Conservation (phyloP, 177 flowering plant genomes). For the Telopea speciosissima region DNA sequence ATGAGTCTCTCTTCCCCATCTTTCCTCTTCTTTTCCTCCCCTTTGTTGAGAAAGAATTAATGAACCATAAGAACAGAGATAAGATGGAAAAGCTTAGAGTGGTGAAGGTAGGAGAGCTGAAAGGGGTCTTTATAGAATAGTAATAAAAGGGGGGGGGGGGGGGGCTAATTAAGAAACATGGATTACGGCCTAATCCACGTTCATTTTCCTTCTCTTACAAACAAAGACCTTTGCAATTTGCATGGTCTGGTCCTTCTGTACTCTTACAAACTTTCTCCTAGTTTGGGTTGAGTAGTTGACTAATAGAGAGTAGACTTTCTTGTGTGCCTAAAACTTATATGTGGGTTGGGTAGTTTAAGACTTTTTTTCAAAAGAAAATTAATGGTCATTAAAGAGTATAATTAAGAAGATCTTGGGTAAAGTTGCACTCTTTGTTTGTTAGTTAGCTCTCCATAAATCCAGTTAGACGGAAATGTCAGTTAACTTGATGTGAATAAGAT, state of each 20-base stretch:
- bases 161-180: neutral
- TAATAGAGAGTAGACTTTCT: neutral
- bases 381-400: no score
- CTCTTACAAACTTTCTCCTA: neutral
- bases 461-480: no score
- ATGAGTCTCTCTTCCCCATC: constrained; percentile 24
- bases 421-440: no score
- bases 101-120: neutral
- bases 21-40: neutral
- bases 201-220: neutral
- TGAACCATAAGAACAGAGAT: neutral
- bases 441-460: no score
- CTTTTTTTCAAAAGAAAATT: no score
- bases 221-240: no score
- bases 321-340: no score
- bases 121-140: constrained; percentile 5
- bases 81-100: neutral
- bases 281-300: neutral
- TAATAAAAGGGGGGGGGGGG: no score
- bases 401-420: neutral
- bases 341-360: no score
- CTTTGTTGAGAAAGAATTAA: neutral
- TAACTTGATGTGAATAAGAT: no score
- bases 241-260: no score
- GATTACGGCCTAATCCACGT: constrained; percentile 12